Base-by-base conservation (phyloP, 129 eudicot species). In the Ambrosia trifida region DNA sequence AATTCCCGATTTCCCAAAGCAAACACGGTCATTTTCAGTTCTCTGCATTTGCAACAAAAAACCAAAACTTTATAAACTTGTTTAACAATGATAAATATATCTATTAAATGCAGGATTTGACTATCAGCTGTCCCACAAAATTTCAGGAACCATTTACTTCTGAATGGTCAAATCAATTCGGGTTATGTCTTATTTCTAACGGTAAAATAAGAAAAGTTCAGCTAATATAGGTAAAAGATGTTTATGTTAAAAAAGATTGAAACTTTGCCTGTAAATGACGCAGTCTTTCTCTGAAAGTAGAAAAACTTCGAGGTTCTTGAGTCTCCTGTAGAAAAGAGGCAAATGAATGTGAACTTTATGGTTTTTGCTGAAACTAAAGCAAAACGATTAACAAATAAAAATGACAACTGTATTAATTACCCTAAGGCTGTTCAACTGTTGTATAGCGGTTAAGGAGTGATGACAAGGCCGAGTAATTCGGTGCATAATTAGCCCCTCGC, bases 1-100 rank as follows among this genome's bases (percentile, higher is more conserved):
- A 64, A 94, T 94, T 65, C 90, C 97, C 32, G 99, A 94, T 82
- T 83, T 82, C 70, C 99, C 99, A 63, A 90, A 90, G 89, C 97
- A 94, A 73, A 94, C 99, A 33, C 88, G 86, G 36, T 90, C 97
- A 68, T 85, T 87, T 80, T 94, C 99, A 2, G 96, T 94, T 85
- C 86, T 90, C 99, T 94, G 95, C 57, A 84, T 36, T 41, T 72
- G 69, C 18, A 80, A 77, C 60, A 14, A 54, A 68, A 46, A 47
- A 16, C 53, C 58, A 74, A 66, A 43, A 41, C 6, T 14, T 35
- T 68, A 51, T 4, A 30, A 38, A 30, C 72, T 66, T 32, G 18
- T 54, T 44, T 31, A 19, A 13, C 18, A 61, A 53, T 71, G 76
- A 61, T 13, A 13, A 59, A 0, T 51, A 16, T 31, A 67, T 58